Percentiles rank a stretch among this genome's conserved stretches.
These are phyloP conservation scores for Globisporangium spiculum DNA, from an alignment of 352 stramenopile species.

Conservation along the genomic window DNA sequence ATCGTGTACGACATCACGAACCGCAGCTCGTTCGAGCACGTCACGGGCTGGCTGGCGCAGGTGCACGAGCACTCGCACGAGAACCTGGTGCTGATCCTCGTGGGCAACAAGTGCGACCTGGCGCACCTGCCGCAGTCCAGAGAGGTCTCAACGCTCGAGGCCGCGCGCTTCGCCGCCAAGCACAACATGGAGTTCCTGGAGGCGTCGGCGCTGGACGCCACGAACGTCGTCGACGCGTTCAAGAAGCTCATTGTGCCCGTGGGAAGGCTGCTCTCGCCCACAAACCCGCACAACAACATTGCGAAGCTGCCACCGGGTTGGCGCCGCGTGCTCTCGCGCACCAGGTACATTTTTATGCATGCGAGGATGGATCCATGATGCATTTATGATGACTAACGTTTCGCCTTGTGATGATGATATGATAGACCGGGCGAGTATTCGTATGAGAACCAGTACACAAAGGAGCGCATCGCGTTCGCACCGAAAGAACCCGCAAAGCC, in stretches of 20 bases:
- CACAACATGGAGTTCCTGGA: slow-evolving; percentile 88
- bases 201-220: slow-evolving; percentile 80
- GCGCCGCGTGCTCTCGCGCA: slow-evolving; percentile 79
- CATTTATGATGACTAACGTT: neutral
- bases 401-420: neutral
- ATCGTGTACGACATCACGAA: slow-evolving; percentile 93
- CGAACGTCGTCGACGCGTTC: slow-evolving; percentile 86
- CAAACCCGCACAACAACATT: slow-evolving; percentile 53
- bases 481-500: slow-evolving; percentile 83
- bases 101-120: slow-evolving; percentile 89
- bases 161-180: slow-evolving; percentile 71
- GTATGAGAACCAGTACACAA: slow-evolving; percentile 90
- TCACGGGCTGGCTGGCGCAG: slow-evolving; percentile 73
- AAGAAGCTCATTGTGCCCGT: slow-evolving; percentile 88
- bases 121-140: slow-evolving; percentile 69
- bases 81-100: slow-evolving; percentile 79
- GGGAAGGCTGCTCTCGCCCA: slow-evolving; percentile 67
- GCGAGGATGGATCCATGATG: neutral
- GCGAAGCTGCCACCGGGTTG: slow-evolving; percentile 64
- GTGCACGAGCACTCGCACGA: slow-evolving; percentile 82
- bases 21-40: slow-evolving; percentile 78
- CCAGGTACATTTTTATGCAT: slow-evolving; percentile 27
- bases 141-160: slow-evolving; percentile 85
- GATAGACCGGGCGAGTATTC: slow-evolving; percentile 77
- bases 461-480: slow-evolving; percentile 84